Evolutionary conservation across 306 rosid genomes (phyloP).

Genomic region (Cercis canadensis): DNA sequence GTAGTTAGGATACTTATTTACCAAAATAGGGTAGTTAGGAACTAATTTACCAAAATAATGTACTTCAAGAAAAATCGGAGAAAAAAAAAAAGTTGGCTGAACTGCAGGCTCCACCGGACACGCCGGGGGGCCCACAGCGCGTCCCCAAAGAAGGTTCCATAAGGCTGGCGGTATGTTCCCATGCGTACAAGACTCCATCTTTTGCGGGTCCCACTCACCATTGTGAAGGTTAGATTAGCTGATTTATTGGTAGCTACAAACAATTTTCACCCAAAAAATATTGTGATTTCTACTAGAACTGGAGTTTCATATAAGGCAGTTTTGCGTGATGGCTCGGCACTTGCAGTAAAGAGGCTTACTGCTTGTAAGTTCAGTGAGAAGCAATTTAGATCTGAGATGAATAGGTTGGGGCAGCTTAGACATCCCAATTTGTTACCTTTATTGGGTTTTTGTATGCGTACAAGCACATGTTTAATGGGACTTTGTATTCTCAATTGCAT

Average conservation of each 20-base stretch:
- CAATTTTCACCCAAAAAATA: conserved; percentile 46
- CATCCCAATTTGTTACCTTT: conserved; percentile 68
- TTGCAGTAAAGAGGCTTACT: conserved; percentile 54
- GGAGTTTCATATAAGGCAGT: conserved; percentile 65
- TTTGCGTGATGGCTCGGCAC: conserved; percentile 63
- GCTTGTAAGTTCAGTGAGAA: conserved; percentile 57
- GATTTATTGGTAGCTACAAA: conserved; percentile 55
- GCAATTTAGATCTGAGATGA: conserved; percentile 58
- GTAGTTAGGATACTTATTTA: too few species aligned
- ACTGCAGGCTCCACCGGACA: too few species aligned
- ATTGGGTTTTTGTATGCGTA: conserved; percentile 62
- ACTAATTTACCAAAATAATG: too few species aligned
- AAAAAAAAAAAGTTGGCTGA: too few species aligned
- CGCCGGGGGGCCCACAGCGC: too few species aligned
- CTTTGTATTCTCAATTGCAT: conserved; percentile 53
- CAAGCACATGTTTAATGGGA: conserved; percentile 70
- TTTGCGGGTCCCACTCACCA: too few species aligned
- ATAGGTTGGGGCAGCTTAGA: conserved; percentile 59
- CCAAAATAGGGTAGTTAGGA: too few species aligned
- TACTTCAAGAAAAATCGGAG: too few species aligned
- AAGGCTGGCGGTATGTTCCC: too few species aligned
- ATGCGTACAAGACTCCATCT: too few species aligned
- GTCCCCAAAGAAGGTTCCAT: too few species aligned
- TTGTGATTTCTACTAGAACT: conserved; percentile 53
- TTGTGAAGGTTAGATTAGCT: conserved; percentile 54